Conservation (phyloP, 208 protist species). For the Trypanosoma congolense region DNA sequence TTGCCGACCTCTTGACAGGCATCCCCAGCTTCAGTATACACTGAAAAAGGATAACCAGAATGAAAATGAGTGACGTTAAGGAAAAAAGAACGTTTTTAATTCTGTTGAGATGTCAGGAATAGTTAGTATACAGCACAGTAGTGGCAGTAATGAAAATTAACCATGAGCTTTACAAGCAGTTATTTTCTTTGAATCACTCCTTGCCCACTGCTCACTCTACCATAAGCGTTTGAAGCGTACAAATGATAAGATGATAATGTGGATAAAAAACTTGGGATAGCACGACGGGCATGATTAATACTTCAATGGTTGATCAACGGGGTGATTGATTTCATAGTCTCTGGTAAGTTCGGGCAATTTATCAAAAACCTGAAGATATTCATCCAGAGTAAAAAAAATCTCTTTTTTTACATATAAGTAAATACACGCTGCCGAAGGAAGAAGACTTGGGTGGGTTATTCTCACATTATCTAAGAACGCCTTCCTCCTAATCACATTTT, state of each 20-base stretch:
- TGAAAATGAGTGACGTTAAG: slow-evolving; percentile 3
- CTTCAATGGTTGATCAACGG: slow-evolving; percentile 67
- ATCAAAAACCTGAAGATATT: slow-evolving; percentile 64
- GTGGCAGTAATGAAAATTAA: too few relatives aligned
- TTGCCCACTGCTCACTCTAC: too few relatives aligned
- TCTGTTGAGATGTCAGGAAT: too few relatives aligned
- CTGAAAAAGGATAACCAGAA: slow-evolving; percentile 13
- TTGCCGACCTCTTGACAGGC: slow-evolving; percentile 15
- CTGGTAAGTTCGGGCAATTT: slow-evolving; percentile 44
- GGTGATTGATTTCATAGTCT: slow-evolving; percentile 69
- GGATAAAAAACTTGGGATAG: slow-evolving; percentile 1
- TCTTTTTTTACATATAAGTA: slow-evolving; percentile 43
- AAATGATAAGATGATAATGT: slow-evolving; percentile 7
- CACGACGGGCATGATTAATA: slow-evolving; percentile 31
- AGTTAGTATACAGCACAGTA: too few relatives aligned
- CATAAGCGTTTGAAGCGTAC: not conserved
- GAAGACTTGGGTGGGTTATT: slow-evolving; percentile 59
- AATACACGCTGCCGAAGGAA: slow-evolving; percentile 45
- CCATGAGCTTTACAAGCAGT: too few relatives aligned
- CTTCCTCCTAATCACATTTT: slow-evolving; percentile 12
- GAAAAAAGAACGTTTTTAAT: not conserved
- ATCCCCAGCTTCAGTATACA: slow-evolving; percentile 14
- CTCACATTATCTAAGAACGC: slow-evolving; percentile 65
- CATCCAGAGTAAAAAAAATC: slow-evolving; percentile 51
- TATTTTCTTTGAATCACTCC: too few relatives aligned